Percentiles rank a stretch among this genome's conserved stretches.
Conservation (phyloP, 2,329 filamentous ascomycete genomes). For the Dothistroma pini region DNA sequence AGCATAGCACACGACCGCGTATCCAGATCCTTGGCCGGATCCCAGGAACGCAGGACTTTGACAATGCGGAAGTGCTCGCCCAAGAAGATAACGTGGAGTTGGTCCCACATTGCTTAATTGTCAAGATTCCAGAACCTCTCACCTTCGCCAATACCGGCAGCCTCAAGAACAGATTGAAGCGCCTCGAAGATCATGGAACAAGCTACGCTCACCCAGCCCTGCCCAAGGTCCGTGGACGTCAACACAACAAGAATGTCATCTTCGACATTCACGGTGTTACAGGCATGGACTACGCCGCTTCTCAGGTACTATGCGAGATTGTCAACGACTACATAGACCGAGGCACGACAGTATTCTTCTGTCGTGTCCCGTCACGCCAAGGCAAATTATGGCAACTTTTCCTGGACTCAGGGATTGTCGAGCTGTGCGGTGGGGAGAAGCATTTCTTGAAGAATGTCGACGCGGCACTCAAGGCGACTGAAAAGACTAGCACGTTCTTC, state of each 20-base stretch:
- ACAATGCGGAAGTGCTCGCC: slow-evolving; percentile 66
- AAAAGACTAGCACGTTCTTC: slow-evolving; percentile 49
- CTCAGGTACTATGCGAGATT: slow-evolving; percentile 88
- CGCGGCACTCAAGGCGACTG: slow-evolving; percentile 76
- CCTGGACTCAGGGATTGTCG: slow-evolving; percentile 76
- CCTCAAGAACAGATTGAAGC: slow-evolving; percentile 74
- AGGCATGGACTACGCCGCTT: slow-evolving; percentile 85
- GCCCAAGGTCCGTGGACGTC: slow-evolving; percentile 70
- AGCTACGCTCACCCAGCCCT: slow-evolving; percentile 79
- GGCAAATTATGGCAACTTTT: slow-evolving; percentile 68
- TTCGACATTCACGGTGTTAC: slow-evolving; percentile 99
- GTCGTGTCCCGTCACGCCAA: slow-evolving; percentile 48
- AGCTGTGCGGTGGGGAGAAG: slow-evolving; percentile 68
- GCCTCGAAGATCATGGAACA: slow-evolving; percentile 89
- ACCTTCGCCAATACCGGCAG: slow-evolving; percentile 95
- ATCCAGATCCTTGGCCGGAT: slow-evolving; percentile 95
- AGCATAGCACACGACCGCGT: slow-evolving; percentile 83
- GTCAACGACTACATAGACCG: slow-evolving; percentile 73
- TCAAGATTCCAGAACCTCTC: slow-evolving; percentile 94
- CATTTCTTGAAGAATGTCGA: slow-evolving; percentile 82
- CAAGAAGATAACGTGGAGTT: slow-evolving; percentile 62
- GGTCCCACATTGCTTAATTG: slow-evolving; percentile 86
- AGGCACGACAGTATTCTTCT: slow-evolving; percentile 75
- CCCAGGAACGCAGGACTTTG: slow-evolving; percentile 72
- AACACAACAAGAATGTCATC: slow-evolving; percentile 86